Percentiles rank a stretch among this genome's conserved stretches.
Conservation (phyloP, 176 grass and related monocot genomes). For the Rhipidocladum racemiflorum region DNA sequence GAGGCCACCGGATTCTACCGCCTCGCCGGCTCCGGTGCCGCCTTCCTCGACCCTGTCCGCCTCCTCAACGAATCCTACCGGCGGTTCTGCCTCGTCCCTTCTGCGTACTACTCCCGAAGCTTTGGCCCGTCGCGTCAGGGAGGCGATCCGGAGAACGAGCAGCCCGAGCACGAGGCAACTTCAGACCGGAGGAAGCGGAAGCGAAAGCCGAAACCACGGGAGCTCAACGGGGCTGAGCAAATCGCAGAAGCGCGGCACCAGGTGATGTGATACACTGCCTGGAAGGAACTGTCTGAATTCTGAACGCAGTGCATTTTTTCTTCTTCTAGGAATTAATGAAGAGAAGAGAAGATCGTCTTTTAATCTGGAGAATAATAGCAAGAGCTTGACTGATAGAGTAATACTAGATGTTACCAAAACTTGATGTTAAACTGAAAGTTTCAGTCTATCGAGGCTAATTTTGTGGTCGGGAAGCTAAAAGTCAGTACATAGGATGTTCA, state of each 20-base stretch:
- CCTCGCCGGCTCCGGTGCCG: constrained; percentile 14
- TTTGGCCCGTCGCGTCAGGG: constrained; percentile 36
- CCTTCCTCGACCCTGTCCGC: constrained; percentile 84
- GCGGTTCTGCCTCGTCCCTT: constrained; percentile 61
- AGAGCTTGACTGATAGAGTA: background rate
- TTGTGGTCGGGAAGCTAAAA: too few relatives aligned
- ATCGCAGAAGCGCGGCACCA: constrained; percentile 71
- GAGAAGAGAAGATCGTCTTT: background rate
- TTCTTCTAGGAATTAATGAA: background rate
- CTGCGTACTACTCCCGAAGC: constrained; percentile 74
- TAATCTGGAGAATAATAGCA: background rate
- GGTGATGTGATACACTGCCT: constrained; percentile 32
- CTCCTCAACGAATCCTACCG: constrained; percentile 60
- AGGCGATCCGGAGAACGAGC: background rate
- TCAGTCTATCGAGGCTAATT: background rate
- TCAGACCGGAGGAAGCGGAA: constrained; percentile 37
- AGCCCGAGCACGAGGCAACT: background rate
- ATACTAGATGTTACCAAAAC: background rate
- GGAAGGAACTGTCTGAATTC: background rate
- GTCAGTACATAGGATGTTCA: too few relatives aligned
- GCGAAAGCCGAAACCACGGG: constrained; percentile 36
- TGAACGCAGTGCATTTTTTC: background rate
- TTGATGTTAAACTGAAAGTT: background rate
- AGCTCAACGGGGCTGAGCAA: constrained; percentile 61
- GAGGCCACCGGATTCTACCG: constrained; percentile 60